phyloP scores from a whole-genome alignment of 2,329 filamentous ascomycete genomes.

The Zymoseptoria crescenta region DNA sequence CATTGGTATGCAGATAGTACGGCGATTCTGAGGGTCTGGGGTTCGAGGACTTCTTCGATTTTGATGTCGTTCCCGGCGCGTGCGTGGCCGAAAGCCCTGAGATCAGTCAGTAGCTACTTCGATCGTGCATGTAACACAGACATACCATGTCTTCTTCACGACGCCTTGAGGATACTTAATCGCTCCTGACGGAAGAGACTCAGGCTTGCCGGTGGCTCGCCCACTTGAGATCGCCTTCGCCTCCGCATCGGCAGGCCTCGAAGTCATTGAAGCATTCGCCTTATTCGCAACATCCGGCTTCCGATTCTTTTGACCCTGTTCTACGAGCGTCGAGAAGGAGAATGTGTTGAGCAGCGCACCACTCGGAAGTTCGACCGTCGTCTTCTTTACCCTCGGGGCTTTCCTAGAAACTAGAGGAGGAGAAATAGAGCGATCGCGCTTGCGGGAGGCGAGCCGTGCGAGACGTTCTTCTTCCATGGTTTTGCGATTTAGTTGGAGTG shows the following conservation, averaged over 20 bases:
- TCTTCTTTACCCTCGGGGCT: slow-evolving; percentile 18
- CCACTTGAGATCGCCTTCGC: background rate
- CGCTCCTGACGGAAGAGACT: slow-evolving; percentile 3
- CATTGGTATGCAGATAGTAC: slow-evolving; percentile 83
- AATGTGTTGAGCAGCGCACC: slow-evolving; percentile 19
- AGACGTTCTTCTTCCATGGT: slow-evolving; percentile 81
- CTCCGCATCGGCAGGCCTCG: slow-evolving; percentile 1
- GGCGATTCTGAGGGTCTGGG: slow-evolving; percentile 61
- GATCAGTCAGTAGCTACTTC: background rate
- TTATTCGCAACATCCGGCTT: slow-evolving; percentile 17
- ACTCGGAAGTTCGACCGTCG: slow-evolving; percentile 12
- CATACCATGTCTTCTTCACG: slow-evolving; percentile 70
- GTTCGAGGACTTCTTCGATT: slow-evolving; percentile 78
- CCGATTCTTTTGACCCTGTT: slow-evolving; percentile 14
- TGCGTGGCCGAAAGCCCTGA: slow-evolving; percentile 48
- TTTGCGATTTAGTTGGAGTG: slow-evolving; percentile 57
- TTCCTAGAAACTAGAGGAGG: slow-evolving; percentile 19
- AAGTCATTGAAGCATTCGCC: slow-evolving; percentile 16
- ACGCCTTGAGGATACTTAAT: slow-evolving; percentile 51
- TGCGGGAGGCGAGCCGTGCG: slow-evolving; percentile 53
- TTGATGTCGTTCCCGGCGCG: slow-evolving; percentile 66
- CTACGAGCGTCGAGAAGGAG: slow-evolving; percentile 16
- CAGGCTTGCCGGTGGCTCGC: background rate
- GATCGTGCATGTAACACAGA: background rate
- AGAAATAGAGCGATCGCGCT: slow-evolving; percentile 47